Conservation (phyloP, 257 asterid genomes). For the Cordia subcordata region DNA sequence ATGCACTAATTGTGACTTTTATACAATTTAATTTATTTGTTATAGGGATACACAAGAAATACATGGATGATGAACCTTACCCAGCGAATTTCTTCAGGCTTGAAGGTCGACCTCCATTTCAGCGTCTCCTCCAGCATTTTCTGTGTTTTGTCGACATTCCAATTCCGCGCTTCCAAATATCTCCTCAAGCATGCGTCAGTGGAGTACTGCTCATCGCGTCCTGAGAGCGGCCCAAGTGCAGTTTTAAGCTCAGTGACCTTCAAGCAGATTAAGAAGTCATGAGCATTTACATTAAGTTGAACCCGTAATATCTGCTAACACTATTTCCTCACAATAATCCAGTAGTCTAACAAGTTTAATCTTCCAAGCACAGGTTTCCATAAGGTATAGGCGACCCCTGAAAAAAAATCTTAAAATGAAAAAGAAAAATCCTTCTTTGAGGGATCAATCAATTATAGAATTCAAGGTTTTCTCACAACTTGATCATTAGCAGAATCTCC, state of each 20-base stretch:
- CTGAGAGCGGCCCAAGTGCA: slow-evolving; percentile 71
- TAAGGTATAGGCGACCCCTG: too few species aligned
- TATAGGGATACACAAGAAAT: neutral
- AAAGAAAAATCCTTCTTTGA: too few species aligned
- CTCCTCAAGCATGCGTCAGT: slow-evolving; percentile 76
- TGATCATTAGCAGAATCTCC: too few species aligned
- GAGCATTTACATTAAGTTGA: neutral
- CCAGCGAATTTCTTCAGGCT: slow-evolving; percentile 99
- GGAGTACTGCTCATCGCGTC: slow-evolving; percentile 59
- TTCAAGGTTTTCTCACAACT: too few species aligned
- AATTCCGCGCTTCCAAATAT: slow-evolving; percentile 78
- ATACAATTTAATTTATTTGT: neutral
- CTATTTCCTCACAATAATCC: too few species aligned
- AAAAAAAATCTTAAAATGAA: too few species aligned
- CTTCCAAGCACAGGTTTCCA: neutral
- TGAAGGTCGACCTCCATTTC: slow-evolving; percentile 74
- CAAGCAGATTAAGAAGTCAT: slow-evolving; percentile 7
- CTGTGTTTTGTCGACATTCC: slow-evolving; percentile 81
- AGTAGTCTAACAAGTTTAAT: neutral
- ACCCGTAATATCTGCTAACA: neutral
- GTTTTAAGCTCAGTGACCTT: slow-evolving; percentile 76
- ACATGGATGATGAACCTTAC: slow-evolving; percentile 29
- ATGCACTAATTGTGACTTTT: too few species aligned
- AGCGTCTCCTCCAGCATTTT: slow-evolving; percentile 92
- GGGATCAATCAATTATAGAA: too few species aligned